A percentile compares a stretch with the other conserved stretches of the same genome.
Evolutionary conservation across 2,329 filamentous ascomycete species (phyloP).

Genomic region (Cordyceps sp.): DNA sequence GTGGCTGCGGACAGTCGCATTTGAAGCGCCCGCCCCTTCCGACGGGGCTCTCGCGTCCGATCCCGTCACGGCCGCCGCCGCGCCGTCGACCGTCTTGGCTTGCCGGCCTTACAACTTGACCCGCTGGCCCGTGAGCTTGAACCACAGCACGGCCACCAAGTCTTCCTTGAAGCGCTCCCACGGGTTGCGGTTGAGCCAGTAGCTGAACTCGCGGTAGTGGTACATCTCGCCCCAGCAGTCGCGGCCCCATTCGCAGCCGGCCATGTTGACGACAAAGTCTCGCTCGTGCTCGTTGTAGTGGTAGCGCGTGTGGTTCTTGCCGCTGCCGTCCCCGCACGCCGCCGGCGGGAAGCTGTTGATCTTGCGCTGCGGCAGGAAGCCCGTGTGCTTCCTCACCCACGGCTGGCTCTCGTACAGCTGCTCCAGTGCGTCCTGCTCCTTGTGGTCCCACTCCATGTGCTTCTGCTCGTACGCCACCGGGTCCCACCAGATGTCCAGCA

Average conservation of each 20-base stretch:
- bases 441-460: conserved; percentile 98
- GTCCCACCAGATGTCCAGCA: conserved; percentile 97
- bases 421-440: conserved; percentile 91
- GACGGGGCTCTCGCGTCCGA: too few species aligned
- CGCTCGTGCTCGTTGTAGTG: conserved; percentile 77
- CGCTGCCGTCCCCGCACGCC: conserved; percentile 58
- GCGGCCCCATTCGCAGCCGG: conserved; percentile 88
- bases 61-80: not conserved
- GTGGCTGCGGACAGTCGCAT: too few species aligned
- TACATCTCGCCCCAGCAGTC: conserved; percentile 99
- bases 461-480: conserved; percentile 95
- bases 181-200: conserved; percentile 65
- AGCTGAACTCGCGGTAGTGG: conserved; percentile 80
- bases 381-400: conserved; percentile 79
- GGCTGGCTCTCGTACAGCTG: conserved; percentile 82
- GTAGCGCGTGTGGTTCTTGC: conserved; percentile 52
- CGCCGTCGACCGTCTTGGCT: not conserved
- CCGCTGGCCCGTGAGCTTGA: conserved; percentile 43
- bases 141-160: conserved; percentile 42
- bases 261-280: conserved; percentile 97
- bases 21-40: too few species aligned
- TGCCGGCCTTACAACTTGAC: conserved; percentile 30
- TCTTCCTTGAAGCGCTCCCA: conserved; percentile 69
- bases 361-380: conserved; percentile 77
- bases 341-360: conserved; percentile 91